Conservation (phyloP, 345 rosid genomes). For the Populus alba region DNA sequence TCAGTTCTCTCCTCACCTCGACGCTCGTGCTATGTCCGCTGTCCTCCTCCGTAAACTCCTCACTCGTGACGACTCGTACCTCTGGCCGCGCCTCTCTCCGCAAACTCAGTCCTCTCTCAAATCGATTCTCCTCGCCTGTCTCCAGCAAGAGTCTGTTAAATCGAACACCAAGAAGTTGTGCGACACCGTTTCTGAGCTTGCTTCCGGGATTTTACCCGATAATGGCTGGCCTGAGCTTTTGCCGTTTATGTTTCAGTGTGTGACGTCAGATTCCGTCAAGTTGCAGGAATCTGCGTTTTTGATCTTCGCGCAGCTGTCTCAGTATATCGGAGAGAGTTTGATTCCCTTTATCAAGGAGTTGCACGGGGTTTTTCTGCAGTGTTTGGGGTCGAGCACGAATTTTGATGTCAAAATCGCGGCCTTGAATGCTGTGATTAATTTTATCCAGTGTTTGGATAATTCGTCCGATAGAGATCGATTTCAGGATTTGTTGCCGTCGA, state of each 20-base stretch:
- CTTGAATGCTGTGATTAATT: constrained; percentile 84
- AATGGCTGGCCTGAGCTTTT: constrained; percentile 95
- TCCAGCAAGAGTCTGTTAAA: constrained; percentile 76
- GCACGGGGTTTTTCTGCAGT: constrained; percentile 77
- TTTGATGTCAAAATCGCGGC: constrained; percentile 93
- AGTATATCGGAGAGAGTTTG: constrained; percentile 80
- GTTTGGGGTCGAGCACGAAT: constrained; percentile 52
- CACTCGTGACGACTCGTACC: constrained; percentile 81
- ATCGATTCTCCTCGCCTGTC: constrained; percentile 60
- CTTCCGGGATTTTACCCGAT: constrained; percentile 76
- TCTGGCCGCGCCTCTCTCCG: constrained; percentile 78
- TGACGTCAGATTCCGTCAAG: constrained; percentile 68
- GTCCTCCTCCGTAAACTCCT: constrained; percentile 91
- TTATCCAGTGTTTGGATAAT: constrained; percentile 74
- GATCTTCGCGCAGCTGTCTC: constrained; percentile 86
- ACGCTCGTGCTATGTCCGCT: constrained; percentile 90
- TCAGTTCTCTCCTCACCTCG: constrained; percentile 66
- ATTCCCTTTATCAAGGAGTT: constrained; percentile 76
- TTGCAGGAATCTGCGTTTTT: constrained; percentile 91
- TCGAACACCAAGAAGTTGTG: constrained; percentile 84
- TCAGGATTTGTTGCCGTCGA: constrained; percentile 90
- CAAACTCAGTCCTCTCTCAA: constrained; percentile 80
- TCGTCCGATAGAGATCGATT: constrained; percentile 86
- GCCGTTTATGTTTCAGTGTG: constrained; percentile 95
- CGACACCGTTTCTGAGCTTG: constrained; percentile 94